These are phyloP conservation scores for Fusarium sp. DNA, from an alignment of 2,329 filamentous ascomycete genomes.

Conservation along the genomic window DNA sequence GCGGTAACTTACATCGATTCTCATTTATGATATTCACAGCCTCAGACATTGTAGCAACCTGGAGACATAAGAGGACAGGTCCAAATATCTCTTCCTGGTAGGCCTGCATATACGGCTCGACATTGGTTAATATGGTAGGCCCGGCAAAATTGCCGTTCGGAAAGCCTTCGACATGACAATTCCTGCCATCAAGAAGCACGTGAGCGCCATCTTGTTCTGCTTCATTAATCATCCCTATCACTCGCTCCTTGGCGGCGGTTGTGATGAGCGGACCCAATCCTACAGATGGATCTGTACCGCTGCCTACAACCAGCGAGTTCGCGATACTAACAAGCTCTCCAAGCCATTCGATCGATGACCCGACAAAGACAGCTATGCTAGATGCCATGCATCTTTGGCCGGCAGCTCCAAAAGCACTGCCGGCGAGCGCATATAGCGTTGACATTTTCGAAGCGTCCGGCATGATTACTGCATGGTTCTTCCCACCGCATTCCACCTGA, in stretches of 20 bases:
- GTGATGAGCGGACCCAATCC: constrained; percentile 41
- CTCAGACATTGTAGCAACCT: constrained; percentile 38
- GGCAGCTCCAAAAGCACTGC: constrained; percentile 74
- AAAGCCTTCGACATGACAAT: constrained; percentile 30
- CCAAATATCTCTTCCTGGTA: constrained; percentile 48
- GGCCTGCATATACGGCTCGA: constrained; percentile 25
- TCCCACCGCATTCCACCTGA: constrained; percentile 76
- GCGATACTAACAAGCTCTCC: too few species aligned
- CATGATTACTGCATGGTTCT: constrained; percentile 75
- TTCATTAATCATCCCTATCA: constrained; percentile 34
- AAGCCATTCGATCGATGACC: too few species aligned
- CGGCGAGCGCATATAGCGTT: constrained; percentile 72
- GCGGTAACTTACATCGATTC: too few species aligned
- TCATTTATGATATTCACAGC: constrained; percentile 47
- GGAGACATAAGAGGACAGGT: constrained; percentile 39
- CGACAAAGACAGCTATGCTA: too few species aligned
- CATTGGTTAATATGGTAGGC: constrained; percentile 12
- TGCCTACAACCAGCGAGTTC: constrained; percentile 59
- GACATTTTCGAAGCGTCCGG: constrained; percentile 77
- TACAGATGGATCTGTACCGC: constrained; percentile 29
- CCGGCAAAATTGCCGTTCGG: constrained; percentile 42
- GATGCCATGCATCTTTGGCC: constrained; percentile 75
- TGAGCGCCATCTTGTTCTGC: constrained; percentile 38
- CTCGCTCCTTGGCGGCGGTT: constrained; percentile 27
- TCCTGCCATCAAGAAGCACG: constrained; percentile 40